Base-by-base conservation (phyloP, 768 basidiomycete species). In the Pisolithus microcarpus region DNA sequence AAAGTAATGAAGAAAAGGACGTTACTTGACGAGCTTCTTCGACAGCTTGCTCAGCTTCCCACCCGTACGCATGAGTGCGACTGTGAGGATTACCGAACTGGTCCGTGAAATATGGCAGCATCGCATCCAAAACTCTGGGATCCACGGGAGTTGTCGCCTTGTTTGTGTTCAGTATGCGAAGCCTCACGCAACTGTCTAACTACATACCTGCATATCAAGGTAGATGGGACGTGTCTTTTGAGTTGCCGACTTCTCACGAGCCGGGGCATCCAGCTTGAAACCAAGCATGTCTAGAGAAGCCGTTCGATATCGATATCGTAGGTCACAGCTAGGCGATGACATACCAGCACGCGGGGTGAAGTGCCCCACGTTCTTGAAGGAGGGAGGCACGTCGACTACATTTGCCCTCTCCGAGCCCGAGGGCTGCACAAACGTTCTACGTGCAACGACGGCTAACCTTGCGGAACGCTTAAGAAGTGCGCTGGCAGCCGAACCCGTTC, bases 1-100 rank as follows among this genome's bases (percentile, higher is more conserved):
- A 24, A 50, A 21, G 34, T 7, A 13, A 40, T 50, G 60, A 31
- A 46, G 9, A 15, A 64, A 62, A 19, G n/a, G 47, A 8, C 38
- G 58, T 47, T 21, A 84, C 92, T 77, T 89, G 84, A 49, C 96
- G 81, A 3, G 92, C 94, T 54, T 85, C 82, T 64, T 98, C 96
- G 7, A 96, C 90, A 0, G 87, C 96, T 61, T 85, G 77, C 62
- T 99, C 96, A 6, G 95, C 91, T 70, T 99, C 96, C 96, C 96
- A 99, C 4, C 96, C 96, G 67, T 98, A 99, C 1, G 96, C 92
- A 69, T 99, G 96, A 26, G 96, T 98, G 50, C 96, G 82, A 66
- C 91, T 94, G 65, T 98, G 96, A 8, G 96, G 95, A 69, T 98
- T 99, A 4, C 96, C 96, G 63, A 87, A 98, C 65, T 91, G 91